phyloP scores from a whole-genome alignment of 1,139 yeast species.

The Yamadazyma diospyri region DNA sequence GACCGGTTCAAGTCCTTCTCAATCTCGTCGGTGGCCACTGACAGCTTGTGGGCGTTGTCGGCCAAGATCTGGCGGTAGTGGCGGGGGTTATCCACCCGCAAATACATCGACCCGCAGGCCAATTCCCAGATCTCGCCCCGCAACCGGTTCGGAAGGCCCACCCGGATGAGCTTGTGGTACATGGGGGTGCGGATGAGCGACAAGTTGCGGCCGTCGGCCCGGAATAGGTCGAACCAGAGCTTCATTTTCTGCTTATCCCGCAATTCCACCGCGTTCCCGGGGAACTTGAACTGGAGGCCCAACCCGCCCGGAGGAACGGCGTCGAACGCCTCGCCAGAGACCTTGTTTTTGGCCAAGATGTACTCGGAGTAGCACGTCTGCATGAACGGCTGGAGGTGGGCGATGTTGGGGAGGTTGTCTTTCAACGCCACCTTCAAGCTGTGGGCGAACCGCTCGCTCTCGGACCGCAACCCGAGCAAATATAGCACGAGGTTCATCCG shows the following conservation, averaged over 20 bases:
- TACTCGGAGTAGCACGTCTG: constrained; percentile 83
- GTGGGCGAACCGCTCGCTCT: constrained; percentile 78
- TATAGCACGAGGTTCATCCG: constrained; percentile 63
- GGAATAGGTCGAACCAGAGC: constrained; percentile 88
- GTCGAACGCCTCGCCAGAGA: constrained; percentile 41
- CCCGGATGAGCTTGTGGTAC: constrained; percentile 78
- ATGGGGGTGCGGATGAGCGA: constrained; percentile 71
- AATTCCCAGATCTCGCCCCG: constrained; percentile 97
- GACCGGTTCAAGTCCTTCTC: constrained; percentile 94
- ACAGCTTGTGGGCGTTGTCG: constrained; percentile 58
- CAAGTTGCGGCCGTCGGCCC: constrained; percentile 79
- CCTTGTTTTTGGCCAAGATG: constrained; percentile 58
- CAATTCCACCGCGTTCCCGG: constrained; percentile 78
- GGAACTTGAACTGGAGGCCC: constrained; percentile 79
- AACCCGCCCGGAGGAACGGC: constrained; percentile 79
- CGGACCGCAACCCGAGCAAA: constrained; percentile 74
- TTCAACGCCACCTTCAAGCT: constrained; percentile 59
- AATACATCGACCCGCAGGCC: constrained; percentile 80
- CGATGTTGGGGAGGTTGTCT: constrained; percentile 62
- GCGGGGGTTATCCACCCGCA: constrained; percentile 59
- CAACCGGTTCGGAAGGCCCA: constrained; percentile 86
- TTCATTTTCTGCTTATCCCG: constrained; percentile 85
- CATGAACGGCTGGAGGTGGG: constrained; percentile 61
- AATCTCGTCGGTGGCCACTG: constrained; percentile 91
- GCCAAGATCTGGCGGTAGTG: constrained; percentile 57